These are phyloP conservation scores for Globisporangium apiculatum DNA, from an alignment of 352 stramenopile genomes.

Conservation along the genomic window DNA sequence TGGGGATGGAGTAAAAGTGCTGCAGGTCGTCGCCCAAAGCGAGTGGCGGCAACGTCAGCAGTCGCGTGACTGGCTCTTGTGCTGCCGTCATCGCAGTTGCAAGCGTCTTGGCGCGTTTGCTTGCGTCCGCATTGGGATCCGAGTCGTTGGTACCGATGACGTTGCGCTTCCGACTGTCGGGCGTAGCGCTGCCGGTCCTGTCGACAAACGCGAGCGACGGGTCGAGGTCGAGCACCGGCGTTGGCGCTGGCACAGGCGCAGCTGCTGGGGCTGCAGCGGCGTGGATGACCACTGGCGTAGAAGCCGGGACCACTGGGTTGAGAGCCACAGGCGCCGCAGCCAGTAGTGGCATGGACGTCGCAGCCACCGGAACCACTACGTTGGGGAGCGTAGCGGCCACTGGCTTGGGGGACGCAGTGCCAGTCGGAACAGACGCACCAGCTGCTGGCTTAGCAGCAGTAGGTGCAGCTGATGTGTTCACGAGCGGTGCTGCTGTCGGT, in stretches of 20 bases:
- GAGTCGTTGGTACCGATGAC: background rate
- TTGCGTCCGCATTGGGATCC: background rate
- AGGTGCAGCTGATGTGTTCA: background rate
- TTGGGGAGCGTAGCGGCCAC: background rate
- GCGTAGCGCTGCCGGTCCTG: conserved; percentile 28
- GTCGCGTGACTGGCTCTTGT: too few relatives aligned
- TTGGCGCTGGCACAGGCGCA: background rate
- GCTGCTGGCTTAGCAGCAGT: too few relatives aligned
- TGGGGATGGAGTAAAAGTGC: conserved; percentile 49
- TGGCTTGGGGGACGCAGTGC: too few relatives aligned
- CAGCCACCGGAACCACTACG: conserved; percentile 3
- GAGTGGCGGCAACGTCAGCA: too few relatives aligned
- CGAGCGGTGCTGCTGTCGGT: background rate
- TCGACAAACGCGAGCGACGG: conserved; percentile 58
- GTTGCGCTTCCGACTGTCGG: background rate
- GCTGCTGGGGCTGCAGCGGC: background rate
- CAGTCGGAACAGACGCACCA: too few relatives aligned
- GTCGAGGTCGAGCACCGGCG: conserved; percentile 16
- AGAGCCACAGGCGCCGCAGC: too few relatives aligned
- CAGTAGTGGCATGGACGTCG: background rate
- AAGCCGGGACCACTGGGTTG: too few relatives aligned
- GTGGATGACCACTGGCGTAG: too few relatives aligned
- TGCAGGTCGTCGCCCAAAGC: background rate
- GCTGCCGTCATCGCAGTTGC: background rate
- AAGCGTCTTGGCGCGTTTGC: conserved; percentile 8